A percentile compares a stretch with the other conserved stretches of the same genome.
phyloP scores from a whole-genome alignment of 495 filamentous ascomycete species.

The Tricharina praecox region DNA sequence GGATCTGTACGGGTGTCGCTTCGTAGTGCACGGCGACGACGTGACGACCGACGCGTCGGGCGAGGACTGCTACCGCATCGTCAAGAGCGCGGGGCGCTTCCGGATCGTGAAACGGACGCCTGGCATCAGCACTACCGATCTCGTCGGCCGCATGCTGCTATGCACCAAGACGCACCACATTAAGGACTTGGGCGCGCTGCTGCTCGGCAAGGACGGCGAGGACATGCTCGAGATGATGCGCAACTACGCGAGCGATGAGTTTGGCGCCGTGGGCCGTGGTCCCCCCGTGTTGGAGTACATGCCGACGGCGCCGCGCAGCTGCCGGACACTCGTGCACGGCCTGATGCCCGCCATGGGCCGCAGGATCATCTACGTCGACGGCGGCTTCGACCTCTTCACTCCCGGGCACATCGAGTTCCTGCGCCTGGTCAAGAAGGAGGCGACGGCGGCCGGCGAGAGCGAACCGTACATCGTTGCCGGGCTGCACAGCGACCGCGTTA shows the following conservation, averaged over 20 bases:
- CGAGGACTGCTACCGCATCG: slow-evolving; percentile 91
- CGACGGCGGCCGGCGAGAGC: slow-evolving; percentile 43
- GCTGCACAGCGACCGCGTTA: slow-evolving; percentile 82
- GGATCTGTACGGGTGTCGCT: slow-evolving; percentile 78
- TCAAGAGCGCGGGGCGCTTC: slow-evolving; percentile 82
- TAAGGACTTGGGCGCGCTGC: slow-evolving; percentile 38
- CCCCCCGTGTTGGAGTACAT: slow-evolving; percentile 18
- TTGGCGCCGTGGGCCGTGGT: slow-evolving; percentile 23
- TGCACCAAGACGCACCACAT: slow-evolving; percentile 84
- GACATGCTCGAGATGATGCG: slow-evolving; percentile 53
- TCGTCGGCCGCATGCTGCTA: slow-evolving; percentile 91
- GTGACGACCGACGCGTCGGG: slow-evolving; percentile 72
- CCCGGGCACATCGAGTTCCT: slow-evolving; percentile 94
- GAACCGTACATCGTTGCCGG: slow-evolving; percentile 86
- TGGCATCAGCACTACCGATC: slow-evolving; percentile 88
- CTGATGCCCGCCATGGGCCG: slow-evolving; percentile 53
- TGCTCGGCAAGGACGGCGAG: slow-evolving; percentile 33
- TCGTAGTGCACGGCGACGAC: slow-evolving; percentile 83
- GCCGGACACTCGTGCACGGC: slow-evolving; percentile 48
- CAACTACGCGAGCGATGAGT: slow-evolving; percentile 75
- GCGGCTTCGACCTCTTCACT: slow-evolving; percentile 93
- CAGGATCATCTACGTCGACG: slow-evolving; percentile 82
- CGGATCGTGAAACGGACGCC: slow-evolving; percentile 91
- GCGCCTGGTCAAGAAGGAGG: slow-evolving; percentile 48
- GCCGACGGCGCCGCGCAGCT: slow-evolving; percentile 34